Evolutionary conservation across 2,329 filamentous ascomycete genomes (phyloP), one percentile per base, ranked within the genome.

Genomic region (Monosporascus sp.): DNA sequence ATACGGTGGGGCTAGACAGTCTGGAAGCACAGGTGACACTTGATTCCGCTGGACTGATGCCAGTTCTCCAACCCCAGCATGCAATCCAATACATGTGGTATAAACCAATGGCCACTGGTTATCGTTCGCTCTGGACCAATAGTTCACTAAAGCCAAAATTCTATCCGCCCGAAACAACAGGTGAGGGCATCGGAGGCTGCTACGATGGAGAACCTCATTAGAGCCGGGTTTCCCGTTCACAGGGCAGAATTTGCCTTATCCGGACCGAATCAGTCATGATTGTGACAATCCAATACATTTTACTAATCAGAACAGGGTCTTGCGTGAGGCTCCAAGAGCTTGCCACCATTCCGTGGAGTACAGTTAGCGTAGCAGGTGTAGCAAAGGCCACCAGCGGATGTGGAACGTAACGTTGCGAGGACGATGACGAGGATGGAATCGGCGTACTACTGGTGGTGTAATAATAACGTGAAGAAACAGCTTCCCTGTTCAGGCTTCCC

Each of bases 71-170:
- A 31, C 27, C 57, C 56, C 63, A 60, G 60, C 39, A 43, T 9
- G 18, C 2, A 43, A 55, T 58, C 51, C 54, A 55, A 50, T 59
- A 54, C 65, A 67, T 66, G 65, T 66, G 63, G 62, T 52, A 52
- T 39, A 54, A 58, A 50, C 55, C 62, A 66, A 52, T 66, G 65
- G 65, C 58, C 55, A 58, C 5, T 43, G 39, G 18, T 15, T 14
- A 14, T 20, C 8, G 18, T 15, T 5, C 39, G 20, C 17, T 24
- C 18, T 24, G 18, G n/a, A 43, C 39, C 39, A 18, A 43, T 43
- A 18, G 18, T 20, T 43, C 17, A 43, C 39, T 4, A 20, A 43
- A 43, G n/a, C 22, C 22, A 3, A 24, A 43, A 9, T 20, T 9
- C 4, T 43, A 11, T 14, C 31, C 14, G 31, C 5, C 11, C 9